A percentile compares a stretch with the other conserved stretches of the same genome.
phyloP scores from a whole-genome alignment of 129 eudicot species.

The Gnaphalium uliginosum region DNA sequence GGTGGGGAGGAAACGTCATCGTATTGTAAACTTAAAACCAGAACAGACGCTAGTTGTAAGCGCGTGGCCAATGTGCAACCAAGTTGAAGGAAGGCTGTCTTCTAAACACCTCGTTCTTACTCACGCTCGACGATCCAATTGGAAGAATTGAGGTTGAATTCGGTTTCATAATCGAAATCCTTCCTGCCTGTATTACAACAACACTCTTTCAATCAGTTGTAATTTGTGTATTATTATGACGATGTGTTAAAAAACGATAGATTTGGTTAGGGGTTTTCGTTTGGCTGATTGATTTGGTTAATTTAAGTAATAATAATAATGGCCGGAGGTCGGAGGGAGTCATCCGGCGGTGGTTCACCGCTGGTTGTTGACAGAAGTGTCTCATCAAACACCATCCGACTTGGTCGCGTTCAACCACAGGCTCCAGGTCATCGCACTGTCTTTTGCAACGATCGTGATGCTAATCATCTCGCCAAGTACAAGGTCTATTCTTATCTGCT shows the following conservation, averaged over 20 bases:
- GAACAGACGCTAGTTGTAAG: slow-evolving; percentile 2
- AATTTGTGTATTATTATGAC: neutral
- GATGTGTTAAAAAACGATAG: slow-evolving; percentile 22
- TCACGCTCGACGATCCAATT: slow-evolving; percentile 32
- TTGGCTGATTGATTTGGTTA: slow-evolving; percentile 17
- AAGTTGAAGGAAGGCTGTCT: slow-evolving; percentile 14
- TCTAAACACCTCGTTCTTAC: slow-evolving; percentile 15
- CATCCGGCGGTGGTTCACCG: slow-evolving; percentile 41
- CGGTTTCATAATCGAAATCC: neutral
- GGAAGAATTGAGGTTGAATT: slow-evolving; percentile 5
- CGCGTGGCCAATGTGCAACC: slow-evolving; percentile 22
- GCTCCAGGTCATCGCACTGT: slow-evolving; percentile 97
- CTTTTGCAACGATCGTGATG: slow-evolving; percentile 93
- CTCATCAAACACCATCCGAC: slow-evolving; percentile 58
- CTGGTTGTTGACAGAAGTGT: slow-evolving; percentile 34
- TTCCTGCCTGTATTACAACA: neutral
- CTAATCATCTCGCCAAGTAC: slow-evolving; percentile 72
- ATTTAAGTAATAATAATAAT: slow-evolving; percentile 37
- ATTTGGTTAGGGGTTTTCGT: slow-evolving; percentile 14
- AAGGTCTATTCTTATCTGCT: slow-evolving; percentile 45
- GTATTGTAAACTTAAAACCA: neutral
- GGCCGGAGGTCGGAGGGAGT: slow-evolving; percentile 39
- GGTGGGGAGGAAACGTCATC: slow-evolving; percentile 8
- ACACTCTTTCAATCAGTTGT: slow-evolving; percentile 3
- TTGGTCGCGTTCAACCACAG: slow-evolving; percentile 98